Evolutionary conservation across 148 eudicot species (phyloP).

Genomic region (Diospyros lotus): DNA sequence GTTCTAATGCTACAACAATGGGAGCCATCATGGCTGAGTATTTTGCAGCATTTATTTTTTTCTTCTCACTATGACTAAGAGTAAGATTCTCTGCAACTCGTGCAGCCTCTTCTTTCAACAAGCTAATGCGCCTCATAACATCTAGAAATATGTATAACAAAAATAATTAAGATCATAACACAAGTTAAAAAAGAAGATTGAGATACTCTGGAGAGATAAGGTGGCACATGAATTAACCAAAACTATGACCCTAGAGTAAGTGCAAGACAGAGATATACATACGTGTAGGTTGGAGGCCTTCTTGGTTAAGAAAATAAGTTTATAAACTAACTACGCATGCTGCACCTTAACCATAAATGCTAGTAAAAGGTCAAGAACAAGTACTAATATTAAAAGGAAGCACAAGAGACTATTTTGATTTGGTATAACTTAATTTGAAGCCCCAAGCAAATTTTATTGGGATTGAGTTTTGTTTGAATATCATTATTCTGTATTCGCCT

Average conservation of each 20-base stretch:
- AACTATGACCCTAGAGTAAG: background rate
- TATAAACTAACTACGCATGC: background rate
- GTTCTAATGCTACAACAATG: conserved; percentile 85
- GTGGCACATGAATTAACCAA: background rate
- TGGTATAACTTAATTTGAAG: no score
- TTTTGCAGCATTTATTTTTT: conserved; percentile 86
- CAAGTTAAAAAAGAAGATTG: background rate
- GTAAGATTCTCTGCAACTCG: conserved; percentile 72
- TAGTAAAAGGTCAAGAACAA: background rate
- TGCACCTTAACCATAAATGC: background rate
- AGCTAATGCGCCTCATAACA: conserved; percentile 82
- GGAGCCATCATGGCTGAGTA: conserved; percentile 99
- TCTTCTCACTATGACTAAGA: conserved; percentile 81
- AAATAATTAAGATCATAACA: conserved; percentile 1
- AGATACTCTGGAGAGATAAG: conserved; percentile 1
- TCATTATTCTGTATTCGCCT: no score
- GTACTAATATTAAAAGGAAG: background rate
- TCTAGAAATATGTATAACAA: conserved; percentile 39
- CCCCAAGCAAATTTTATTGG: no score
- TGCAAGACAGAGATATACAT: background rate
- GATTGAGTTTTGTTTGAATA: no score
- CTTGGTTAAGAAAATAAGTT: background rate
- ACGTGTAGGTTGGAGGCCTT: background rate
- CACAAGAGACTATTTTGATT: no score
- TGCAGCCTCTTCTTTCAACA: conserved; percentile 96